These are phyloP conservation scores for Leavenworthia alabamica DNA, from an alignment of 345 rosid species.

Conservation along the genomic window DNA sequence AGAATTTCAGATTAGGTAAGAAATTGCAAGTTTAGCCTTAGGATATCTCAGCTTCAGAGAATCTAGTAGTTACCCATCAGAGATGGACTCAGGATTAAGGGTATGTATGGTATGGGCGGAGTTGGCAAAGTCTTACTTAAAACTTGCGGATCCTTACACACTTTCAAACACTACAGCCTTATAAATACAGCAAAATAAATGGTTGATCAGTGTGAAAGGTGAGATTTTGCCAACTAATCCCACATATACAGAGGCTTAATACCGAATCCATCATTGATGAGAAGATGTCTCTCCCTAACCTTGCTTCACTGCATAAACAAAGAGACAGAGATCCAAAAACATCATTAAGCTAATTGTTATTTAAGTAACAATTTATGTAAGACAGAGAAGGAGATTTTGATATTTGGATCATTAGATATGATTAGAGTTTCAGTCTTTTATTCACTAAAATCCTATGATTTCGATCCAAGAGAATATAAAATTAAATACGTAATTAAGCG, in stretches of 20 bases:
- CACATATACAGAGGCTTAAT: slow-evolving; percentile 2
- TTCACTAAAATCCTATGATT: background rate
- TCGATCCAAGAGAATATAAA: background rate
- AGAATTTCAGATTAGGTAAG: background rate
- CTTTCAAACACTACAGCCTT: background rate
- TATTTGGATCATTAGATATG: background rate
- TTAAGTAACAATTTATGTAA: background rate
- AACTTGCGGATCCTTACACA: background rate
- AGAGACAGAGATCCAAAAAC: background rate
- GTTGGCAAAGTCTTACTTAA: slow-evolving; percentile 12
- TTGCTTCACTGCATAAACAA: background rate
- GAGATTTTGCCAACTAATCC: slow-evolving; percentile 24
- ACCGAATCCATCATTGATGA: slow-evolving; percentile 10
- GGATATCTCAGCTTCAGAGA: background rate
- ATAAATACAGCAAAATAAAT: background rate
- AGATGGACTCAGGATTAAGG: slow-evolving; percentile 2
- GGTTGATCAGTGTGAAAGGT: slow-evolving; percentile 16
- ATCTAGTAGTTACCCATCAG: background rate
- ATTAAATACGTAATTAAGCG: background rate
- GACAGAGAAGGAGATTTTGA: background rate
- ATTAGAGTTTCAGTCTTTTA: background rate
- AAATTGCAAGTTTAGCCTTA: background rate
- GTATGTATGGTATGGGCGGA: slow-evolving; percentile 18
- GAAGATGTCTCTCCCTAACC: background rate
- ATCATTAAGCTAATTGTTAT: background rate